Evolutionary conservation across 208 protist genomes (phyloP).

Genomic region (Trypanosoma grayi): DNA sequence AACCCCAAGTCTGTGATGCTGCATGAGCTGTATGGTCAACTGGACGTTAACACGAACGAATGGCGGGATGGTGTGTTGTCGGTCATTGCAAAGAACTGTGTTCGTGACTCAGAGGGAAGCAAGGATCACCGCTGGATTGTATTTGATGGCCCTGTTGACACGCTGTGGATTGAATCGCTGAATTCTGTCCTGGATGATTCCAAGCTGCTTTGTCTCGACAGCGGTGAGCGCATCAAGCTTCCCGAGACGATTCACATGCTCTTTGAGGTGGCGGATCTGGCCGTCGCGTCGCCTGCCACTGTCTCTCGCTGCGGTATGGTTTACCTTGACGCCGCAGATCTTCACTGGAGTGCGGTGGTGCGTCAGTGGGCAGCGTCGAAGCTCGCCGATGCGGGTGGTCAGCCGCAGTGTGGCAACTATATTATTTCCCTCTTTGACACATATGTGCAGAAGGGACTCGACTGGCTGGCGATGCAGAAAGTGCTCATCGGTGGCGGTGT

Average conservation of each 20-base stretch:
- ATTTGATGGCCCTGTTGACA: constrained; percentile 99
- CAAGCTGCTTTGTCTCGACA: constrained; percentile 97
- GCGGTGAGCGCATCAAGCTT: constrained; percentile 97
- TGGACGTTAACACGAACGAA: constrained; percentile 94
- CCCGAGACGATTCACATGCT: constrained; percentile 95
- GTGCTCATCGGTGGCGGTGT: constrained; percentile 88
- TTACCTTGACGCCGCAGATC: constrained; percentile 91
- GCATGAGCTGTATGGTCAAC: constrained; percentile 97
- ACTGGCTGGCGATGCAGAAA: constrained; percentile 82
- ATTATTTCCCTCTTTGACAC: constrained; percentile 89
- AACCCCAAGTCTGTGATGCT: constrained; percentile 98
- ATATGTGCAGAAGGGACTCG: constrained; percentile 83
- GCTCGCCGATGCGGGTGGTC: constrained; percentile 49
- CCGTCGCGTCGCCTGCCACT: constrained; percentile 97
- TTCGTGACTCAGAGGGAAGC: constrained; percentile 73
- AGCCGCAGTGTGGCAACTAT: constrained; percentile 71
- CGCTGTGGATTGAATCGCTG: constrained; percentile 99
- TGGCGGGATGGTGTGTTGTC: constrained; percentile 93
- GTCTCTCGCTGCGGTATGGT: constrained; percentile 99
- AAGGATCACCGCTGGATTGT: constrained; percentile 96
- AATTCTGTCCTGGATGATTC: constrained; percentile 99
- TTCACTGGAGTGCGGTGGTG: constrained; percentile 93
- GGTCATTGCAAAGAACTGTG: constrained; percentile 88
- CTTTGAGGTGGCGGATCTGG: constrained; percentile 97
- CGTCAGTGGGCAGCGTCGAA: constrained; percentile 87